Conservation (phyloP, 169 alveolate genomes). For the Plasmodium reichenowi region DNA sequence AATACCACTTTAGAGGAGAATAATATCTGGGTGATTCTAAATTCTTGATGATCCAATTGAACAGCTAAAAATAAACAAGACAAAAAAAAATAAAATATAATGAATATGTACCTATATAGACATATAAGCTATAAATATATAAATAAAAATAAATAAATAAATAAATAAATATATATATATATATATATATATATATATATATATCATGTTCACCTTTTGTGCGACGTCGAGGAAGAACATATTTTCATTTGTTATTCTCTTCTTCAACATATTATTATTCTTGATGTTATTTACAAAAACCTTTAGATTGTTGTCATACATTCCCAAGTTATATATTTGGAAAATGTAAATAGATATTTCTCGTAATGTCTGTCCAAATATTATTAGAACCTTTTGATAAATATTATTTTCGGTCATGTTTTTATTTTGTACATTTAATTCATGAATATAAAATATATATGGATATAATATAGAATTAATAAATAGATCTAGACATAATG, state of each 20-base stretch:
- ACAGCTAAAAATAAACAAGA: slow-evolving; percentile 35
- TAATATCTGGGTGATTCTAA: slow-evolving; percentile 72
- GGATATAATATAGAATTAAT: slow-evolving; percentile 58
- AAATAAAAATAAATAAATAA: too few relatives aligned
- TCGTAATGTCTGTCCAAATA: slow-evolving; percentile 51
- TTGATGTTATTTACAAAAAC: slow-evolving; percentile 49
- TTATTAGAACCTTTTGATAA: slow-evolving; percentile 29
- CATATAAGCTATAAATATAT: neutral
- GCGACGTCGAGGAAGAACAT: slow-evolving; percentile 68
- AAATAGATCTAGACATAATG: slow-evolving; percentile 53
- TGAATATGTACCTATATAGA: neutral
- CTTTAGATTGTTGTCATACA: slow-evolving; percentile 44
- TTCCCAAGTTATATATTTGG: slow-evolving; percentile 59
- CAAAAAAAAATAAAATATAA: neutral
- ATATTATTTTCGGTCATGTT: neutral
- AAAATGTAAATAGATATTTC: slow-evolving; percentile 66
- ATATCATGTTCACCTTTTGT: slow-evolving; percentile 28
- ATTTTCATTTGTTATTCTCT: slow-evolving; percentile 38
- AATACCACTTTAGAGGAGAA: slow-evolving; percentile 60
- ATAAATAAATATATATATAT: too few relatives aligned
- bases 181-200: neutral
- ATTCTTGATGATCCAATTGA: slow-evolving; percentile 60
- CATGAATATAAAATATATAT: slow-evolving; percentile 67
- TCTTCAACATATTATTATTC: slow-evolving; percentile 26
- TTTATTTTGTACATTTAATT: slow-evolving; percentile 6